Evolutionary conservation across 177 flowering plant species (phyloP), one percentile per base, ranked within the genome.

Genomic region (Vitis hybrid): DNA sequence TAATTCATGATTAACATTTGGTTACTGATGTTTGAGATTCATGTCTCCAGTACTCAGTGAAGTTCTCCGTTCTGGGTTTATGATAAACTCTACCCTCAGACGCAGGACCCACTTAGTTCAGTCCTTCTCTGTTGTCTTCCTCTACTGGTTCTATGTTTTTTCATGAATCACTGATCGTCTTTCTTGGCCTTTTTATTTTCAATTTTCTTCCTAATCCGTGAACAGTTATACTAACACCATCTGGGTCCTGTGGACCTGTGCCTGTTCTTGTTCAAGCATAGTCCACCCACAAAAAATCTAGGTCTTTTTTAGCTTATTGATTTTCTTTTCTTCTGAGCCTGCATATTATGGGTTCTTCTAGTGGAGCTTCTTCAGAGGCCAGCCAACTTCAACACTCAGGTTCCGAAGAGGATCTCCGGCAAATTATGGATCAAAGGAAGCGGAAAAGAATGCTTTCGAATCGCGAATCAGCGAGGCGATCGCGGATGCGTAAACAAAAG

Each of bases 71-170:
- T 80, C 81, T 48, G 84, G 83, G 51, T 78, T 73, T 68, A 79
- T 69, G 70, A 64, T 79, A 30, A 76, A 78, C 54, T 74, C 81
- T 52, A 62, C 75, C 8, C 81, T 80, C 52, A 60, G 80, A 11
- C 84, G 83, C 66, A 65, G 84, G 30, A 79, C 80, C 67, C 82
- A 75, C 65, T 73, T 84, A 4, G 84, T 82, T 71, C 88, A 82
- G 68, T 84, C 88, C 18, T 81, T 85, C 77, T 85, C 88, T 21
- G 86, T 85, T 64, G 81, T 76, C 30, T 85, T 85, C 76, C 86
- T 85, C 73, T 81, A 85, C 84, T 85, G 86, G 88, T 85, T 85
- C 71, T 82, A 85, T 67, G 75, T 74, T 52, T 79, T 85, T 64
- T 84, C 88, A 79, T 77, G 66, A 82, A 57, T 65, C 23, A 11